Conservation (phyloP, 495 filamentous ascomycete genomes). For the Opeltia flavorubescens region DNA sequence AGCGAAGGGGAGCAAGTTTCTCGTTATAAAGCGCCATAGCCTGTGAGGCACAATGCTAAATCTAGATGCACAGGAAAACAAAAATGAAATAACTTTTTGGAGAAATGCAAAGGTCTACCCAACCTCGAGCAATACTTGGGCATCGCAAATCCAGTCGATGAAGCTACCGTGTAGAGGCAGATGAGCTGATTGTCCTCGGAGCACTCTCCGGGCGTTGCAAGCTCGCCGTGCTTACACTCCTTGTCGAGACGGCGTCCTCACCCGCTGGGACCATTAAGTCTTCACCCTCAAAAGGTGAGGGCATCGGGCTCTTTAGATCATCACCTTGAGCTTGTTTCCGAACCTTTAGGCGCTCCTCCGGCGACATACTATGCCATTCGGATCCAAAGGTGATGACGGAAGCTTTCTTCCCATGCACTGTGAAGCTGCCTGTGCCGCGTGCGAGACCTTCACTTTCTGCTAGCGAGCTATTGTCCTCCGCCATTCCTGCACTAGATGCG, state of each 20-base stretch:
- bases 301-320: slow-evolving; percentile 29
- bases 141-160: too few species aligned
- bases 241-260: slow-evolving; percentile 21
- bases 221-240: slow-evolving; percentile 26
- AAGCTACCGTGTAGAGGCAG: not conserved
- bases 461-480: slow-evolving; percentile 42
- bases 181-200: not conserved
- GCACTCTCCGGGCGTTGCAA: not conserved
- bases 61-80: not conserved
- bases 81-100: not conserved
- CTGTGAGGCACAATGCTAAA: slow-evolving; percentile 3
- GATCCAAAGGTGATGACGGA: slow-evolving; percentile 88
- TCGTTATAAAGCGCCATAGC: slow-evolving; percentile 2
- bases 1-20: not conserved
- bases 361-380: slow-evolving; percentile 71
- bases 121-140: too few species aligned
- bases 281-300: slow-evolving; percentile 20
- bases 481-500: slow-evolving; percentile 39
- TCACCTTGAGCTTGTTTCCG: slow-evolving; percentile 37
- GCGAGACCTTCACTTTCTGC: slow-evolving; percentile 47
- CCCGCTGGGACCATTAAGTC: slow-evolving; percentile 22
- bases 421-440: slow-evolving; percentile 75
- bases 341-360: slow-evolving; percentile 57
- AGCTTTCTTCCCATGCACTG: slow-evolving; percentile 94
- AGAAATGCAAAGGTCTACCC: not conserved